Base-by-base conservation (phyloP, 305 asterid species). In the Fraxinus latifolia region DNA sequence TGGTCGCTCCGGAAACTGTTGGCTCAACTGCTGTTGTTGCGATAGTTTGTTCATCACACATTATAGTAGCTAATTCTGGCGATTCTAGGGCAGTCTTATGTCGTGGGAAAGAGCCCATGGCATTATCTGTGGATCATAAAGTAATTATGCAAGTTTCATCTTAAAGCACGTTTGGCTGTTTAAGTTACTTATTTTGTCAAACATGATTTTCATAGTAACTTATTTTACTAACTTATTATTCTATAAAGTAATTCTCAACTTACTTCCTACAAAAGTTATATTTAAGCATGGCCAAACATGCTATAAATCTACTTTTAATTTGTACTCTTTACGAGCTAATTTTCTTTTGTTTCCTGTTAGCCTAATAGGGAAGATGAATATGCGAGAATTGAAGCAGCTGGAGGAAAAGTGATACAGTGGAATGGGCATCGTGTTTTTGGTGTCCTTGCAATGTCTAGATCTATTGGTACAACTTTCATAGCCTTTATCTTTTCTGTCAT, bases 351-450 rank as follows among this genome's bases (percentile, higher is more conserved):
- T 82, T 29, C 79, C 44, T 77, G 72, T 55, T 62, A 96, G 99
- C 99, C 99, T 2, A 92, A 96, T 79, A 88, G 98, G 82, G 98
- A 94, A 78, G 99, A 96, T 72, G 99, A 96, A 85, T 94, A 90
- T 79, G 90, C 90, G 76, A 91, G 99, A 89, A 96, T 96, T 72
- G 98, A 94, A 86, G 97, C 98, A 29, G 92, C 97, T 25, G 98
- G 98, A 80, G 99, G 99, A 74, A 94, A 92, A 92, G 98, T 96
- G 9, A 96, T 96, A 86, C 97, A 93, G 84, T 96, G 99, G 99
- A 94, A 94, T 79, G 99, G 99, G 12, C 97, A 93, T 87, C 96
- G 98, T 50, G 99, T 96, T 77, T 93, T 93, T 25, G 99, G 99
- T 0, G 98, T 96, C 85, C 97, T 96, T 80, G 99, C 99, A 44